A percentile compares a stretch with the other conserved stretches of the same genome.
These are phyloP conservation scores for Plantago elongata DNA, from an alignment of 257 asterid species.

Conservation along the genomic window DNA sequence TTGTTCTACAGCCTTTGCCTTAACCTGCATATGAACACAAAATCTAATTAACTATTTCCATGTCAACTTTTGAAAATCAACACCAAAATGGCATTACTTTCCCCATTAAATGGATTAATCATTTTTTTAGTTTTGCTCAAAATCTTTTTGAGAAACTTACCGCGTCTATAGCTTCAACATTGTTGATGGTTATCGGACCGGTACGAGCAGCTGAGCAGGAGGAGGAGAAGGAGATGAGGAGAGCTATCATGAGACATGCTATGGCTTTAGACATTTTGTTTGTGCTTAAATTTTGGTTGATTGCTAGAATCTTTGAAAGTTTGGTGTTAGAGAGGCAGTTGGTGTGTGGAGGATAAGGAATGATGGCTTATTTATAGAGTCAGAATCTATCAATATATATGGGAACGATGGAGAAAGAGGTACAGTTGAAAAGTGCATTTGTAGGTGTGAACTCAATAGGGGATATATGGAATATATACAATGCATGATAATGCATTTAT, in stretches of 20 bases:
- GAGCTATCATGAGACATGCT: constrained; percentile 16
- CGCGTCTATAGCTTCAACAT: not conserved
- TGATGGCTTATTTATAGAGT: not conserved
- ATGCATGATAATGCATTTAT: constrained; percentile 1
- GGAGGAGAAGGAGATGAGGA: constrained; percentile 21
- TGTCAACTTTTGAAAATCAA: too few species aligned
- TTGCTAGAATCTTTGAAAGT: not conserved
- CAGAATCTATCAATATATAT: too few species aligned
- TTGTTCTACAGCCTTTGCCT: not conserved
- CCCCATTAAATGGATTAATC: too few species aligned
- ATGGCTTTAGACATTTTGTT: constrained; percentile 27
- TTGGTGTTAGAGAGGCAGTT: not conserved
- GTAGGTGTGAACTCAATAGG: not conserved
- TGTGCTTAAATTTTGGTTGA: too few species aligned
- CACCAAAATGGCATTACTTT: too few species aligned
- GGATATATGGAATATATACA: not conserved
- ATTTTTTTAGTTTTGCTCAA: too few species aligned
- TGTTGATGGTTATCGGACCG: not conserved
- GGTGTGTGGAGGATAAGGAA: constrained; percentile 2
- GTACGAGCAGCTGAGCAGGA: constrained; percentile 26
- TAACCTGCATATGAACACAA: not conserved
- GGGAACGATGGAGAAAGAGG: too few species aligned
- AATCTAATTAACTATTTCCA: too few species aligned
- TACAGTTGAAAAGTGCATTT: not conserved
- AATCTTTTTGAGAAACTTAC: too few species aligned